A percentile compares a stretch with the other conserved stretches of the same genome.
Conservation (phyloP, 2,329 filamentous ascomycete species). For the Chalara sp. region DNA sequence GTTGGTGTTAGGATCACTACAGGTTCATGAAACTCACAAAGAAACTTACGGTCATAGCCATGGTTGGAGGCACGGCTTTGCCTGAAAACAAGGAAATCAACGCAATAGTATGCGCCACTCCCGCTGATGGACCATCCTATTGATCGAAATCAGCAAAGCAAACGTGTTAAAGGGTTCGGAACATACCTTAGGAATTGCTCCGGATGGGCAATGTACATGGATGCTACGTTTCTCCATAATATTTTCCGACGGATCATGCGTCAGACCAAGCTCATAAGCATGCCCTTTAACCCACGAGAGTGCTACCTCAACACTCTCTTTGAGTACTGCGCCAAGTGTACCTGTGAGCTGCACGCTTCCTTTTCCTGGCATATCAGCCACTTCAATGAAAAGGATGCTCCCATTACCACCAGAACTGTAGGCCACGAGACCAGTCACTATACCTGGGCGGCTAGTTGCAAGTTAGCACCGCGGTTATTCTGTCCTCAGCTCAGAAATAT, state of each 20-base stretch:
- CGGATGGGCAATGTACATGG: conserved; percentile 92
- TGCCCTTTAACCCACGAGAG: conserved; percentile 96
- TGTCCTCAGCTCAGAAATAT: not conserved
- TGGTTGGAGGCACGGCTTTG: conserved; percentile 78
- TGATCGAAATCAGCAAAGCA: conserved; percentile 3
- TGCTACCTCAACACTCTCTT: conserved; percentile 94
- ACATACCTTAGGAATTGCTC: conserved; percentile 91
- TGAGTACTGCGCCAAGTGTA: conserved; percentile 92
- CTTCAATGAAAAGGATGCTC: conserved; percentile 96
- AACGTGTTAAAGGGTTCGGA: conserved; percentile 30
- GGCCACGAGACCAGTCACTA: conserved; percentile 93
- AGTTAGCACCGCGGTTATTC: conserved; percentile 11
- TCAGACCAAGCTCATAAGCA: conserved; percentile 82
- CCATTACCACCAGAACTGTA: conserved; percentile 91
- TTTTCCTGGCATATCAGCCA: conserved; percentile 91
- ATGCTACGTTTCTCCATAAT: conserved; percentile 94
- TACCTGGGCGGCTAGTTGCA: conserved; percentile 62
- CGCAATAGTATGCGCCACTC: conserved; percentile 88
- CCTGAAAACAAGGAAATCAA: conserved; percentile 85
- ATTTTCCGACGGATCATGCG: conserved; percentile 73
- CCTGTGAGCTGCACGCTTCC: conserved; percentile 92
- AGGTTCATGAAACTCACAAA: not conserved
- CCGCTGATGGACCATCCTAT: conserved; percentile 78
- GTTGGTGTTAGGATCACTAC: conserved; percentile 12
- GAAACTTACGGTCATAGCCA: conserved; percentile 80